Conservation (phyloP, 2,329 filamentous ascomycete genomes). For the Fusarium poae region DNA sequence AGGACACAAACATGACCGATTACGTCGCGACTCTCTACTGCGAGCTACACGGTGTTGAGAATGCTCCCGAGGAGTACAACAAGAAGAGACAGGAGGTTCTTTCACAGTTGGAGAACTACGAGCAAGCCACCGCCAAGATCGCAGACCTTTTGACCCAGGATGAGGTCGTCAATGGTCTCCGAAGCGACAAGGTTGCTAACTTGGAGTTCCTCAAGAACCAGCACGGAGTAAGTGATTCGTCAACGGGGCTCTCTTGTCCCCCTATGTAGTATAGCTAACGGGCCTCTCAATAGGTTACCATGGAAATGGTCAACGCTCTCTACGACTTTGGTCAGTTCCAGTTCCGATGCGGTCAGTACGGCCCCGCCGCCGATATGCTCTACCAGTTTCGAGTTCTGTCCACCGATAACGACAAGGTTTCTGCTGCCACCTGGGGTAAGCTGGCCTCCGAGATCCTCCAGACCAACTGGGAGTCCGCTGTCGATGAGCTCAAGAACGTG, state of each 20-base stretch:
- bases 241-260: slow-evolving; percentile 12
- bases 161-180: slow-evolving; percentile 88
- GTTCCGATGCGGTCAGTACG: slow-evolving; percentile 97
- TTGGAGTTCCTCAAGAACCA: slow-evolving; percentile 98
- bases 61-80: slow-evolving; percentile 85
- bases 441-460: slow-evolving; percentile 95
- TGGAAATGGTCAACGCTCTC: slow-evolving; percentile 95
- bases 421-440: slow-evolving; percentile 97
- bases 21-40: slow-evolving; percentile 94
- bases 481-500: slow-evolving; percentile 91
- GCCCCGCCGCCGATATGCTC: slow-evolving; percentile 87
- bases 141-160: slow-evolving; percentile 87
- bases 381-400: slow-evolving; percentile 99
- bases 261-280: slow-evolving; percentile 36
- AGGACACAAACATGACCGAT: slow-evolving; percentile 99
- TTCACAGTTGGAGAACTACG: slow-evolving; percentile 82
- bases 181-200: slow-evolving; percentile 98
- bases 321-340: slow-evolving; percentile 98
- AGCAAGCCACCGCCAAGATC: slow-evolving; percentile 90
- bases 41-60: slow-evolving; percentile 84
- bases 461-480: slow-evolving; percentile 92
- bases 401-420: slow-evolving; percentile 98
- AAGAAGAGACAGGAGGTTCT: slow-evolving; percentile 92
- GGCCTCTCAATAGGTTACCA: slow-evolving; percentile 72
- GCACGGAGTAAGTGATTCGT: slow-evolving; percentile 77